Base-by-base conservation (phyloP, 306 rosid genomes). In the Quercus engelmannii region DNA sequence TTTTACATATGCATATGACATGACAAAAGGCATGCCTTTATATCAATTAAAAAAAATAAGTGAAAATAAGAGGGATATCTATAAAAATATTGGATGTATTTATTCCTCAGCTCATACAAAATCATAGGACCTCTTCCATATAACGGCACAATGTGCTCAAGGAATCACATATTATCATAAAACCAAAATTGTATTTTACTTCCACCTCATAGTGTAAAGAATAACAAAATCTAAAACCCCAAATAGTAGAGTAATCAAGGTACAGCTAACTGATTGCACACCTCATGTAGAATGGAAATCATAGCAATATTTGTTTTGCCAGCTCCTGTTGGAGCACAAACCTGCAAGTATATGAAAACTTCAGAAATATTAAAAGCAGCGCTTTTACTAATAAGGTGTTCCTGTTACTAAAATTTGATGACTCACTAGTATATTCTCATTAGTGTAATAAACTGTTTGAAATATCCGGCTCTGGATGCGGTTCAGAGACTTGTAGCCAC, bases 311-410 rank as follows among this genome's bases (percentile, higher is more conserved):
- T 94, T 74, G 99, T 94, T 85, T 94, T 94, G 28, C 99, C 99
- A 86, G 99, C 99, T 69, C 99, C 99, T 49, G 99, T 94, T 12
- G 99, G 99, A 80, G 99, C 99, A 87, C 99, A 94, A 85, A 94
- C 99, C 99, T 92, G 89, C 79, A 74, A 82, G 61, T 55, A 82
- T 69, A 84, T 56, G 72, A 80, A 31, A 70, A 61, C 70, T 52
- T 79, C 13, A 78, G 76, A 87, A 43, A 51, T 28, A 25, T 56
- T 62, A 70, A 67, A 79, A 80, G 77, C 43, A 71, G 73, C 70
- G 52, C 19, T 76, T 73, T 20, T 55, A 18, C 46, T 67, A 54
- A 15, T 19, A 72, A n/a, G 71, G 55, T 55, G 71, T 30, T n/a
- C 73, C 26, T 23, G 51, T 15, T 67, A 55, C 62, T 71, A 78